phyloP scores from a whole-genome alignment of 768 basidiomycete genomes.

The Mycena alexandri region DNA sequence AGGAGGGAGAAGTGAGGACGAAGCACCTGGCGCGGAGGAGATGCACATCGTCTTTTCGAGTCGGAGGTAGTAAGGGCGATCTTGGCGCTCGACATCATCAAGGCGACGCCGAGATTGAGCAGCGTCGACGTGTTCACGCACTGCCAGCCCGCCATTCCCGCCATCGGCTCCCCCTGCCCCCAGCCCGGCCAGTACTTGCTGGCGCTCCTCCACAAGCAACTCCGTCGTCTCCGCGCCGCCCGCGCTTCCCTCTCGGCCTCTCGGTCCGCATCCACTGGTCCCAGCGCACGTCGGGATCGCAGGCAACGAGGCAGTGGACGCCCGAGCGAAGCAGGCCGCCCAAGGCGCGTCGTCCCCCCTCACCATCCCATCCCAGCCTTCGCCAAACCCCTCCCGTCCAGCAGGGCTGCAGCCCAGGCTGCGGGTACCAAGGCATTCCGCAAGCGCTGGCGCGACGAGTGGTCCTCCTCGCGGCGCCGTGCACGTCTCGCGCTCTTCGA shows the following conservation, averaged over 20 bases:
- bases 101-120: neutral
- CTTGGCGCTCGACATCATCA: too few relatives aligned
- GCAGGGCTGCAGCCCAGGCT: neutral
- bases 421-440: neutral
- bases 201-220: too few relatives aligned
- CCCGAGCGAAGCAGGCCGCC: too few relatives aligned
- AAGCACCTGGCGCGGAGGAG: too few relatives aligned
- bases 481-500: neutral
- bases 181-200: too few relatives aligned
- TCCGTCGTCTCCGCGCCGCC: neutral
- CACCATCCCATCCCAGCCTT: neutral
- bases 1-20: too few relatives aligned
- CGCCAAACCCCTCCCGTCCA: neutral
- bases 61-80: too few relatives aligned
- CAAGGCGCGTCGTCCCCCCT: constrained; percentile 1
- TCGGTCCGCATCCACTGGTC: too few relatives aligned
- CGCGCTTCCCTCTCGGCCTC: neutral
- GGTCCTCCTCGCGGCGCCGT: neutral
- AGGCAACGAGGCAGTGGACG: too few relatives aligned
- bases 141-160: constrained; percentile 7
- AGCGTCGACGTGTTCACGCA: constrained; percentile 6
- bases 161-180: neutral
- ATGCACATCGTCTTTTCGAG: too few relatives aligned
- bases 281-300: too few relatives aligned
- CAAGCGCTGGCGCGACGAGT: neutral